Conservation (phyloP, 495 filamentous ascomycete genomes). For the Xylaria sp. region DNA sequence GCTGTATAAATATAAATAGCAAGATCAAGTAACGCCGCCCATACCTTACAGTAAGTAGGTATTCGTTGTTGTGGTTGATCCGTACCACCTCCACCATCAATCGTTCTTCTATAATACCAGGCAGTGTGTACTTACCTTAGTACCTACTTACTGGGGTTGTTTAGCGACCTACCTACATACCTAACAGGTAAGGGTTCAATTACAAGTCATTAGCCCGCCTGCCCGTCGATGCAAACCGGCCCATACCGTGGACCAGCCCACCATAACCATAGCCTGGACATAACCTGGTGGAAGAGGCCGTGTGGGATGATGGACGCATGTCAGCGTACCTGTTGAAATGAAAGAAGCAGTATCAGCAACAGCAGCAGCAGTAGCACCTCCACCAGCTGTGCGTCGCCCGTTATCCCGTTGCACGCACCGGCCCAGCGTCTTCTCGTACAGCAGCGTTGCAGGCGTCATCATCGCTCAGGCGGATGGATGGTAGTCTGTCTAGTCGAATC, state of each 20-base stretch:
- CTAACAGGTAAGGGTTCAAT: not conserved
- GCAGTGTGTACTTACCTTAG: not conserved
- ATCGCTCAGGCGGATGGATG: slow-evolving; percentile 17
- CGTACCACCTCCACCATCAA: not conserved
- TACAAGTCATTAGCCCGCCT: slow-evolving; percentile 22
- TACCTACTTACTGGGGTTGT: slow-evolving; percentile 11
- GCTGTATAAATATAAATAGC: slow-evolving; percentile 13
- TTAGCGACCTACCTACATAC: not conserved
- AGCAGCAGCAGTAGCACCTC: too few species aligned
- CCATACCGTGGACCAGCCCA: slow-evolving; percentile 21
- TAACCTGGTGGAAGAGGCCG: slow-evolving; percentile 5
- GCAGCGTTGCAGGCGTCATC: slow-evolving; percentile 16
- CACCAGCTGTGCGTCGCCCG: not conserved
- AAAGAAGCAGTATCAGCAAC: too few species aligned
- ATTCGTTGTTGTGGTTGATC: not conserved
- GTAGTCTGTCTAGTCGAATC: too few species aligned
- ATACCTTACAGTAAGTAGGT: too few species aligned
- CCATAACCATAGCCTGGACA: too few species aligned
- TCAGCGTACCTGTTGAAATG: too few species aligned
- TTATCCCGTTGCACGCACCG: slow-evolving; percentile 21
- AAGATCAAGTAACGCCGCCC: not conserved
- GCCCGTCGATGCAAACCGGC: slow-evolving; percentile 21
- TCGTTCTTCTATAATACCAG: not conserved
- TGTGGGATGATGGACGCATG: slow-evolving; percentile 21
- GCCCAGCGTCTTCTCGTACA: not conserved